Evolutionary conservation across 495 filamentous ascomycete genomes (phyloP), one percentile per base, ranked within the genome.

Genomic region (Oleoguttula mirabilis): DNA sequence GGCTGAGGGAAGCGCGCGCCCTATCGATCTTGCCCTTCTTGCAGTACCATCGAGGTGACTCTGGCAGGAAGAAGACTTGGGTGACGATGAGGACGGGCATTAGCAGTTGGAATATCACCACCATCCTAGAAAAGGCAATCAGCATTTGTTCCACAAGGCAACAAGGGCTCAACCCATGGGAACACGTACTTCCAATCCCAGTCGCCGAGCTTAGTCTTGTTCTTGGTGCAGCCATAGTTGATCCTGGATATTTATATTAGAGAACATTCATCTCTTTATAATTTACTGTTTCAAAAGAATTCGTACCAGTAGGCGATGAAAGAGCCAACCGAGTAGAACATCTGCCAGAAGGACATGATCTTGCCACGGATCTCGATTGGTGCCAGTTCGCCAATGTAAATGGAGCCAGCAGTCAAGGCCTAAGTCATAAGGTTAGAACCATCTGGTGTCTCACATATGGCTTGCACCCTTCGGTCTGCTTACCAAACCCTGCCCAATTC

Each of bases 331-430:
- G 65, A 70, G 61, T 77, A 79, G 58, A 77, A 77, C 60, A 76
- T 72, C 58, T 79, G 73, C 75, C 73, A 79, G 48, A 77, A 74
- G n/a, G 70, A 69, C 75, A 79, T 76, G 51, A 79, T 74, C 48
- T 68, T 68, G 41, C 75, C 75, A 34, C 75, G 70, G 45, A 76
- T 76, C 37, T 76, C 66, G 7, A 68, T 54, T 5, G 72, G 71
- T 5, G 73, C 67, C 15, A 79, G 55, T 42, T 79, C 73, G 36
- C 73, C 73, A 36, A 79, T 79, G 49, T 77, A 79, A 41, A 76
- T 73, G 4, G 24, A 28, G 25, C 25, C 25, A 7, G 25, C 25
- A 7, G 25, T 28, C 7, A 28, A n/a, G n/a, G n/a, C n/a, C n/a
- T n/a, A n/a, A n/a, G n/a, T n/a, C n/a, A n/a, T n/a, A n/a, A n/a